phyloP scores from a whole-genome alignment of 176 grass and related monocot genomes.

The Triticum aestivum region IWGSC_CS_RefSeq_v2.1 NC_057807.1:294950408-294950907 shows the following conservation, averaged over 20 bases:
- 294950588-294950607: neutral
- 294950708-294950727: neutral
- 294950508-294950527: neutral
- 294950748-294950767: too few relatives aligned
- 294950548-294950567: neutral
- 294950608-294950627: neutral
- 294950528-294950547: neutral
- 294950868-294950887: too few relatives aligned
- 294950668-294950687: neutral
- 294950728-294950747: too few relatives aligned
- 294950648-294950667: neutral
- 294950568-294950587: neutral
- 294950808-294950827: too few relatives aligned
- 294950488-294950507: conserved; percentile 8
- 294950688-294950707: neutral
- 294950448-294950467: neutral
- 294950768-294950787: too few relatives aligned
- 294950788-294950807: too few relatives aligned
- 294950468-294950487: neutral
- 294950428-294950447: neutral
- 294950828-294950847: too few relatives aligned
- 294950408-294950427: neutral
- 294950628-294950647: neutral
- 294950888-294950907: too few relatives aligned
- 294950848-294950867: too few relatives aligned